Conservation (phyloP, 805 yeast species). For the Kurtzmaniella fragi region DNA sequence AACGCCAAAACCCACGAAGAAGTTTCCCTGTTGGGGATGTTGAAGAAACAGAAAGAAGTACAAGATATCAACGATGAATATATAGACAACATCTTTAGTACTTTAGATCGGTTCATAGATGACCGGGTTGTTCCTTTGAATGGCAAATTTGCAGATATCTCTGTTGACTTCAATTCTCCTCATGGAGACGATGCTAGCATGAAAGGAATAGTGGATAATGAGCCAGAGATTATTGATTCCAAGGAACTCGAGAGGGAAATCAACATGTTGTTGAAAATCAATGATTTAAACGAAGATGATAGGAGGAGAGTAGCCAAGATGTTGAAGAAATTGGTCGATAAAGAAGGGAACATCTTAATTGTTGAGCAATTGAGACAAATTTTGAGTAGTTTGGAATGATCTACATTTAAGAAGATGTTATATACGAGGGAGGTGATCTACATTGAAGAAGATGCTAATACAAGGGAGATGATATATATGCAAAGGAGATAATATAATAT, state of each 20-base stretch:
- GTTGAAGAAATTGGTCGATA: neutral
- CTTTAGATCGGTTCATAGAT: constrained; percentile 18
- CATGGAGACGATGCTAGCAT: constrained; percentile 9
- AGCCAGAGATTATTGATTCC: neutral
- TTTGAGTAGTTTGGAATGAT: neutral
- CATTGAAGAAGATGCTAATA: too few relatives aligned
- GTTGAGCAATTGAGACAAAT: neutral
- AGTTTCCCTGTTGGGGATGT: constrained; percentile 5
- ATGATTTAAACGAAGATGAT: constrained; percentile 4
- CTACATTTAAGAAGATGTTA: too few relatives aligned
- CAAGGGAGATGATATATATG: too few relatives aligned
- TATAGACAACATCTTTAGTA: constrained; percentile 17
- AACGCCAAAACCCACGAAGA: constrained; percentile 5
- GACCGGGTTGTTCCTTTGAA: constrained; percentile 13
- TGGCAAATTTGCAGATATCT: constrained; percentile 17
- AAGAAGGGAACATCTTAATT: neutral
- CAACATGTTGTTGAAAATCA: constrained; percentile 6
- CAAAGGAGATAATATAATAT: too few relatives aligned
- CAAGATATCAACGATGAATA: constrained; percentile 12
- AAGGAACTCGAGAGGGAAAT: constrained; percentile 7
- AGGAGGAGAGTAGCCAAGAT: constrained; percentile 4
- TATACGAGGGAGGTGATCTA: too few relatives aligned
- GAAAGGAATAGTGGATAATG: constrained; percentile 7
- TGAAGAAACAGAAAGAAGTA: neutral
- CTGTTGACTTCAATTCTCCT: too few relatives aligned